Evolutionary conservation across 1,284 basidiomycete species (phyloP).

Genomic region (Inonotus hispidus): DNA sequence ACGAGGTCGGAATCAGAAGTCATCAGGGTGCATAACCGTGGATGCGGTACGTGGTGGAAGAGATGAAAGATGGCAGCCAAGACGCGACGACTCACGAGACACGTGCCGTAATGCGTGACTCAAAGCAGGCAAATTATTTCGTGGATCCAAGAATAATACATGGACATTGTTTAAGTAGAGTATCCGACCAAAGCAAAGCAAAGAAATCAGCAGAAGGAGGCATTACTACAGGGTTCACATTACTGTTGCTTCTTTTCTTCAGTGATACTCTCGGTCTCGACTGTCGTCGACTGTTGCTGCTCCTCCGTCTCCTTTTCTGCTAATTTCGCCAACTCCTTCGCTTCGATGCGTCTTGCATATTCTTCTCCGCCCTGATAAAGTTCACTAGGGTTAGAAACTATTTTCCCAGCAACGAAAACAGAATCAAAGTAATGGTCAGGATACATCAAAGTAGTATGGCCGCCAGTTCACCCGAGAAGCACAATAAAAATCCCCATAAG

Average conservation of each 20-base stretch:
- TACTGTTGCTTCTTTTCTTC: constrained; percentile 32
- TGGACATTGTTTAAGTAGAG: neutral
- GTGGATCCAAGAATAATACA: neutral
- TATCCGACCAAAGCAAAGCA: neutral
- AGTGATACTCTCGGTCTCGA: constrained; percentile 6
- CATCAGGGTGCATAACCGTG: constrained; percentile 10
- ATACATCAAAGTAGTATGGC: constrained; percentile 8
- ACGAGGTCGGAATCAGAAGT: constrained; percentile 5
- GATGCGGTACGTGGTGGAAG: neutral
- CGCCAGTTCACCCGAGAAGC: constrained; percentile 19
- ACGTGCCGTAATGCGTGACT: neutral
- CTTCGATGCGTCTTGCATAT: constrained; percentile 70
- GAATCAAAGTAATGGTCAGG: neutral
- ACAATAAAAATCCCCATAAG: constrained; percentile 9
- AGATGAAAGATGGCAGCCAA: constrained; percentile 1
- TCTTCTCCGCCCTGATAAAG: constrained; percentile 74
- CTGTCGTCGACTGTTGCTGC: constrained; percentile 15
- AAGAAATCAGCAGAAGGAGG: neutral
- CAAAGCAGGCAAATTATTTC: neutral
- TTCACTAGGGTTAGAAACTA: constrained; percentile 19
- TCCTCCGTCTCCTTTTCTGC: constrained; percentile 31
- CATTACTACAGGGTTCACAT: constrained; percentile 3
- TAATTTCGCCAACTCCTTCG: constrained; percentile 47
- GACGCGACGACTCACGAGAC: neutral
- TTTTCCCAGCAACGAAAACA: neutral